Evolutionary conservation across 2,329 filamentous ascomycete species (phyloP), one percentile per base, ranked within the genome.

Genomic region (Monosporascus sp.): DNA sequence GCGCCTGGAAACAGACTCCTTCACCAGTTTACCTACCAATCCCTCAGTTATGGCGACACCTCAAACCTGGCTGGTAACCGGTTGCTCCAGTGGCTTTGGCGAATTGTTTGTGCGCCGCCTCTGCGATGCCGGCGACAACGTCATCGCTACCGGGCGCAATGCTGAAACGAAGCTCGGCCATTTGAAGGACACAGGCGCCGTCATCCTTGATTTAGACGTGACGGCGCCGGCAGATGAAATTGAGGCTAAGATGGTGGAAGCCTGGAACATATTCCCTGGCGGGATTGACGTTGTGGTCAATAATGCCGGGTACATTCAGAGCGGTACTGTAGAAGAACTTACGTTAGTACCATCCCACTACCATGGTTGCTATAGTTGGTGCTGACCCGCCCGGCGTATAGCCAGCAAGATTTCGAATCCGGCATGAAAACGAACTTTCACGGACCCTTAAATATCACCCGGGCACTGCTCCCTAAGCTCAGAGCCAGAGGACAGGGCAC

Each of bases 41-140:
- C 8, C 25, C 25, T 27, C 25, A 27, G 25, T 27, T 27, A 27
- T 27, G 25, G 7, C 7, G 8, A 27, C 25, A 25, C 24, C 50
- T n/a, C 51, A 57, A 51, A 70, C 67, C 1, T 73, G 69, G 70
- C 41, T 76, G 17, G 70, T 76, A 39, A 76, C 74, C 1, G 73
- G 72, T 46, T 73, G 70, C 57, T 74, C 72, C 8, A 74, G 69
- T 48, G 73, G 72, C 20, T 75, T 76, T 38, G 74, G 73, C 15
- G 63, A 69, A 17, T 48, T 61, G 5, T 61, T 75, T 18, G 70
- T 70, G 5, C 64, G 67, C 17, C 66, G 71, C 48, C 65, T 75
- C 37, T 59, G 69, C 9, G 62, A 20, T 58, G 24, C 60, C 2
- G 73, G 72, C 0, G 71, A 75, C 45, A 68, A 70, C 17, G 69